Conservation (phyloP, 768 basidiomycete genomes). For the Chalciporus piperatus region DNA sequence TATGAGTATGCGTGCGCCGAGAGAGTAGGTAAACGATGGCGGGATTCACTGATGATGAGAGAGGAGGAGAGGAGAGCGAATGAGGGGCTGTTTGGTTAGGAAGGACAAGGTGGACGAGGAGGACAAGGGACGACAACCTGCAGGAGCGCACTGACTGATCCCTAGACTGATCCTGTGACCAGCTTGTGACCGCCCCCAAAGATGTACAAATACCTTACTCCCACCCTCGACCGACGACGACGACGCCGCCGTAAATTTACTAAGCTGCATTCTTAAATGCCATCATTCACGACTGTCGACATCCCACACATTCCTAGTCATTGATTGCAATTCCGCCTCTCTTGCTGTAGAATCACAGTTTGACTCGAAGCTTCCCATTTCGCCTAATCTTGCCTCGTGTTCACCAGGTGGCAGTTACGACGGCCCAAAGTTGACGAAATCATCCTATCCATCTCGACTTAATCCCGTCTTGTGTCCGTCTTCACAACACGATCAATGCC, state of each 20-base stretch:
- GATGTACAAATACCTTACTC: slow-evolving; percentile 27
- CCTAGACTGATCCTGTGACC: slow-evolving; percentile 31
- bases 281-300: neutral
- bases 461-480: neutral
- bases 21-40: neutral
- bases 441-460: too few species aligned
- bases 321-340: neutral
- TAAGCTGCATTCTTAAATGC: slow-evolving; percentile 4
- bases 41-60: neutral
- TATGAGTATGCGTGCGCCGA: slow-evolving; percentile 1
- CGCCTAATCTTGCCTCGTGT: neutral
- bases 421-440: neutral
- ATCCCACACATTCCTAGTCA: neutral
- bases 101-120: slow-evolving; percentile 17
- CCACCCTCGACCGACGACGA: neutral
- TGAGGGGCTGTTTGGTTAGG: slow-evolving; percentile 8
- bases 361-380: neutral
- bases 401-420: neutral
- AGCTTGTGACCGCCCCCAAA: slow-evolving; percentile 28
- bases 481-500: too few species aligned
- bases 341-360: neutral
- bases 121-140: slow-evolving; percentile 25
- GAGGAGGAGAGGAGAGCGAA: slow-evolving; percentile 13
- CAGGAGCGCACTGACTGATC: slow-evolving; percentile 23
- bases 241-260: neutral